A percentile compares a stretch with the other conserved stretches of the same genome.
These are phyloP conservation scores for Phlegmacium glaucopus DNA, from an alignment of 768 basidiomycete species.

Conservation along the genomic window DNA sequence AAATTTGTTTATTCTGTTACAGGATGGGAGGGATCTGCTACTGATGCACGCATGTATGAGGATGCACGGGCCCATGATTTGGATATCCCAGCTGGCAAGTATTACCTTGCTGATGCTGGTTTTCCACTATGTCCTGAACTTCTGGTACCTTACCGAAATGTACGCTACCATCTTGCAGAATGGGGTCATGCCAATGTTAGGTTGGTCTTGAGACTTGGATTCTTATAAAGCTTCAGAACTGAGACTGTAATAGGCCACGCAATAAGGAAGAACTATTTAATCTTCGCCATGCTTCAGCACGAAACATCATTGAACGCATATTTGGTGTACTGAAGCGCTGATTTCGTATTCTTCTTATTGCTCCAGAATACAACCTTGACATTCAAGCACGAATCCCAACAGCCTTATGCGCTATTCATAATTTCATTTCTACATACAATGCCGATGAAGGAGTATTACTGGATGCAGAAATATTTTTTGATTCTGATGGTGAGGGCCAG, in stretches of 20 bases:
- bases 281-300: constrained; percentile 27
- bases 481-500: too few species aligned
- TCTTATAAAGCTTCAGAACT: constrained; percentile 8
- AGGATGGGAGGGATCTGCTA: constrained; percentile 36
- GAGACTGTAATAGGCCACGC: constrained; percentile 24
- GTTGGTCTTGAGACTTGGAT: not conserved
- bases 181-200: not conserved
- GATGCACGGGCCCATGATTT: constrained; percentile 24
- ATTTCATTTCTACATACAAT: too few species aligned
- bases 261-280: constrained; percentile 30
- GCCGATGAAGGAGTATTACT: too few species aligned
- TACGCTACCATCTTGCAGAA: constrained; percentile 18
- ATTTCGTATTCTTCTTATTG: constrained; percentile 1
- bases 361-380: constrained; percentile 7
- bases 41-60: constrained; percentile 27
- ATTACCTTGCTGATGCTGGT: constrained; percentile 32
- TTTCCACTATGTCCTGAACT: constrained; percentile 28
- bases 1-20: constrained; percentile 30
- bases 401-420: constrained; percentile 7
- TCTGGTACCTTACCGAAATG: constrained; percentile 33
- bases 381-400: constrained; percentile 6
- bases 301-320: constrained; percentile 31
- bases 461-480: too few species aligned
- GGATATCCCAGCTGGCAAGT: constrained; percentile 25
- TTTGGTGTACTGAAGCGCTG: constrained; percentile 26